These are phyloP conservation scores for Heterobasidion annosum DNA, from an alignment of 1,284 basidiomycete species.

Conservation along the genomic window DNA sequence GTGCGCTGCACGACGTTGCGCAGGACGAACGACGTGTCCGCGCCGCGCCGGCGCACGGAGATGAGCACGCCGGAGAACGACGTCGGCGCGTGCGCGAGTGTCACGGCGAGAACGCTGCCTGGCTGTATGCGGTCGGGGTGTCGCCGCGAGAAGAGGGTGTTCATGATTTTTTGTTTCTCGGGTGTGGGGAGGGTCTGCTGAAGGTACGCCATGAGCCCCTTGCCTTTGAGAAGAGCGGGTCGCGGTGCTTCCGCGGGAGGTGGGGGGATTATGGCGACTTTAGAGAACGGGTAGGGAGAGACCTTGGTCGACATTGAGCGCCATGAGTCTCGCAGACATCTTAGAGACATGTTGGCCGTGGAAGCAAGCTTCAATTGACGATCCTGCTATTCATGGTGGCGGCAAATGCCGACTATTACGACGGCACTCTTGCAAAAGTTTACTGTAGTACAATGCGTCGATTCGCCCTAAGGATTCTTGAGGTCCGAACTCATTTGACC, in stretches of 20 bases:
- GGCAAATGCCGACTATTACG: conserved; percentile 4
- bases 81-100: conserved; percentile 61
- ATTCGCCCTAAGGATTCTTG: too few species aligned
- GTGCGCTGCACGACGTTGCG: conserved; percentile 85
- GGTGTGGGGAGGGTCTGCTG: conserved; percentile 55
- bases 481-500: too few species aligned
- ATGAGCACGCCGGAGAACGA: conserved; percentile 84
- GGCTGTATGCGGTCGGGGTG: conserved; percentile 61
- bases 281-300: conserved; percentile 67
- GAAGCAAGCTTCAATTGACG: neutral
- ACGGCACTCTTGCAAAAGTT: too few species aligned
- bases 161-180: conserved; percentile 60
- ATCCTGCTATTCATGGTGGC: neutral
- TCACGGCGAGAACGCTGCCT: conserved; percentile 76
- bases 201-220: conserved; percentile 73
- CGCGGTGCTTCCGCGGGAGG: conserved; percentile 33
- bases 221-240: conserved; percentile 51
- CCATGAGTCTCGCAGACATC: conserved; percentile 11
- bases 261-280: conserved; percentile 47
- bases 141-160: conserved; percentile 61
- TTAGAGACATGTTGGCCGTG: conserved; percentile 12
- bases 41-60: conserved; percentile 69
- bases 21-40: conserved; percentile 76
- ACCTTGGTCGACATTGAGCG: conserved; percentile 13
- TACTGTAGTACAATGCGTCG: too few species aligned